Conservation (phyloP, 805 yeast species). For the Scheffersomyces coipomensis region DNA sequence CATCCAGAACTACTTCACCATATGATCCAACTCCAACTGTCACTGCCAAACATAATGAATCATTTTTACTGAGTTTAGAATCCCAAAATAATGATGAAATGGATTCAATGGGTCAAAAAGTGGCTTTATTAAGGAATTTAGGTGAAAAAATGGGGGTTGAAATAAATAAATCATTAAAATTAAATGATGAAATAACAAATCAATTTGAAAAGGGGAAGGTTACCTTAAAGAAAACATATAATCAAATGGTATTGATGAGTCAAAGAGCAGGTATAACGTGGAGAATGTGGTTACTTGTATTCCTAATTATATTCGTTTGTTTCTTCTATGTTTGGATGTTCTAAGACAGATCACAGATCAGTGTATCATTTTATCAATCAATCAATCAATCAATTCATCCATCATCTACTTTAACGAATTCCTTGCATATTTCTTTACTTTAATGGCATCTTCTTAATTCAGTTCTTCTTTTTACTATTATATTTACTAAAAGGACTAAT, state of each 20-base stretch:
- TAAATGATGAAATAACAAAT: conserved; percentile 42
- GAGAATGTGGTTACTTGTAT: conserved; percentile 44
- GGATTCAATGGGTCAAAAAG: conserved; percentile 40
- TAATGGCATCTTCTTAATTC: no score
- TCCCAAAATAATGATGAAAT: conserved; percentile 43
- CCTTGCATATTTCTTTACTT: no score
- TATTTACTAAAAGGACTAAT: no score
- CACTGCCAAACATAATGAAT: conserved; percentile 39
- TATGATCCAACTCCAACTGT: conserved; percentile 27
- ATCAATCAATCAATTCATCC: no score
- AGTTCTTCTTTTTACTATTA: no score
- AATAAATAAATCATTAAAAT: conserved; percentile 37
- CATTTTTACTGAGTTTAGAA: conserved; percentile 42
- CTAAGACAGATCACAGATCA: no score
- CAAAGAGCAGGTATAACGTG: conserved; percentile 45
- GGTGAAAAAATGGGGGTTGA: conserved; percentile 44
- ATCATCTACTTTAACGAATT: no score
- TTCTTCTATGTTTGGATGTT: conserved; percentile 43
- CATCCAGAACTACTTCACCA: conserved; percentile 35
- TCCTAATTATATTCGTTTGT: conserved; percentile 32
- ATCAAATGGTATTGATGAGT: conserved; percentile 44
- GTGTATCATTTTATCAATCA: no score
- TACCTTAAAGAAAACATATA: conserved; percentile 41
- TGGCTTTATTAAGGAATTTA: conserved; percentile 38
- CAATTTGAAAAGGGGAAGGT: conserved; percentile 38